Evolutionary conservation across 1,284 basidiomycete species (phyloP).

Genomic region (Trichosporon coremiiforme): DNA sequence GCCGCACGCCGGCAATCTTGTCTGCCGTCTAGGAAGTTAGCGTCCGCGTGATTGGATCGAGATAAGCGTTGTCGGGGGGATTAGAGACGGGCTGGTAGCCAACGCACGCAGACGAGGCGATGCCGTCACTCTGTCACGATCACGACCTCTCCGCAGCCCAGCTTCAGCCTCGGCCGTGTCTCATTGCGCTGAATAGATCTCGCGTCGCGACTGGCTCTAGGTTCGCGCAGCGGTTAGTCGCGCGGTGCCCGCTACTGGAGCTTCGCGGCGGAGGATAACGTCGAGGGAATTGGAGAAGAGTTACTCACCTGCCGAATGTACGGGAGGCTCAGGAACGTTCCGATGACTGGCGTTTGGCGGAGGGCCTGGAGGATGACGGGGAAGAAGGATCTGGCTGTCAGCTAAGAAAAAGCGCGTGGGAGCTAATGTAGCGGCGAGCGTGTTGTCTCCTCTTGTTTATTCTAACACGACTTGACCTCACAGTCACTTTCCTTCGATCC

Average conservation of each 20-base stretch:
- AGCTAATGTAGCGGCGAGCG: no score
- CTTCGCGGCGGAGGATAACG: background rate
- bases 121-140: background rate
- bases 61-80: background rate
- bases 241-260: no score
- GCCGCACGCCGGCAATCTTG: conserved; percentile 53
- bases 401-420: background rate
- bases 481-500: no score
- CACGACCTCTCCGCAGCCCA: no score
- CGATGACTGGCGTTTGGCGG: conserved; percentile 90
- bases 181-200: background rate
- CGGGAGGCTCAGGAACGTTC: conserved; percentile 81
- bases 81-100: background rate
- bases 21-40: conserved; percentile 36
- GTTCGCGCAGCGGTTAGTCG: background rate
- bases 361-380: conserved; percentile 96
- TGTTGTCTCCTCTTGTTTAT: no score
- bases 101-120: background rate
- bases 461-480: no score
- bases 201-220: background rate
- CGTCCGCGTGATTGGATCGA: background rate
- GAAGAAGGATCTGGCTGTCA: conserved; percentile 85
- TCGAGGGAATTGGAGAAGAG: background rate
- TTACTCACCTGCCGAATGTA: conserved; percentile 65
- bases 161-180: no score